Percentiles rank a stretch among this genome's conserved stretches.
These are phyloP conservation scores for Pachyrhizus erosus DNA, from an alignment of 306 rosid genomes.

Conservation along the genomic window DNA sequence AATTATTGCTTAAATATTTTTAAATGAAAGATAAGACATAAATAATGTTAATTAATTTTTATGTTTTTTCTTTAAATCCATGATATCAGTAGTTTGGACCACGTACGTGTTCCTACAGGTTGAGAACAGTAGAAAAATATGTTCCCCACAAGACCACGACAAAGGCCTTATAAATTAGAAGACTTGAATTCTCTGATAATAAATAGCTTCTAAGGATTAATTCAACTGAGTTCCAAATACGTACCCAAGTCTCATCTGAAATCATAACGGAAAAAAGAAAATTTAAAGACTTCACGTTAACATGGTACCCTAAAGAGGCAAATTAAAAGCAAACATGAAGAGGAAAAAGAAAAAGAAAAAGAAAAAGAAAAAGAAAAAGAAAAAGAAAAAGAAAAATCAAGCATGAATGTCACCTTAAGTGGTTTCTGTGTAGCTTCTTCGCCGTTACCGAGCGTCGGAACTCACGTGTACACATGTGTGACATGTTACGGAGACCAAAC, in stretches of 20 bases:
- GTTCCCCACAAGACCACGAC: background rate
- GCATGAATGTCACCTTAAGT: background rate
- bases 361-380: background rate
- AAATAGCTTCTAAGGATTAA: background rate
- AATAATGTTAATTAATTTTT: background rate
- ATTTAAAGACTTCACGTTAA: background rate
- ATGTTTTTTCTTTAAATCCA: background rate
- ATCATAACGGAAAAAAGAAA: background rate
- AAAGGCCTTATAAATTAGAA: no score
- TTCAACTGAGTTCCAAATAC: background rate
- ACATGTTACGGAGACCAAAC: slow-evolving; percentile 9
- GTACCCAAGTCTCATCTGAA: background rate
- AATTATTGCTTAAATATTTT: background rate
- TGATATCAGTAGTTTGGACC: background rate
- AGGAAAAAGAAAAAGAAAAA: background rate
- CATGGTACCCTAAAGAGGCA: background rate
- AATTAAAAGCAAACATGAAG: background rate
- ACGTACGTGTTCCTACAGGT: background rate
- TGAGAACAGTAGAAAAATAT: background rate
- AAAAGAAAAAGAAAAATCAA: background rate
- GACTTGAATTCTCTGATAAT: background rate
- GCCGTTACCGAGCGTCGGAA: background rate
- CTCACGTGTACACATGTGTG: background rate
- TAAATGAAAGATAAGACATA: background rate
- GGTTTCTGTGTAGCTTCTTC: background rate